Conservation (phyloP, 371 early-diverging fungal species). For the Circinella umbellata region DNA sequence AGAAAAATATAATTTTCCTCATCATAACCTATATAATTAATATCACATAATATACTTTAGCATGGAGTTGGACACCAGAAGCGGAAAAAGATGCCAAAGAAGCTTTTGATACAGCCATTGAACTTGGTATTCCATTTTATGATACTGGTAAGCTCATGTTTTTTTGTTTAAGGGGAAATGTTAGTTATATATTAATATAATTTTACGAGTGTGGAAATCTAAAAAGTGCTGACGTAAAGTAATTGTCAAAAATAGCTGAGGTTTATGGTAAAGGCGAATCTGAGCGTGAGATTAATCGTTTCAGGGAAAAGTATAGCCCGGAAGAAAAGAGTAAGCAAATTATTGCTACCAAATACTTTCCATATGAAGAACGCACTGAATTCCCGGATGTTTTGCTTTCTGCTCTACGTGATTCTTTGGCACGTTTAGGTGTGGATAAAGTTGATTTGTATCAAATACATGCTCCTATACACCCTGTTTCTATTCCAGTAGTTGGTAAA, state of each 20-base stretch:
- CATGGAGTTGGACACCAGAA: conserved; percentile 45
- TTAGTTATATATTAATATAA: too few species aligned
- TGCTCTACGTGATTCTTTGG: conserved; percentile 57
- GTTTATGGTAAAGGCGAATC: conserved; percentile 62
- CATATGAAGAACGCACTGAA: conserved; percentile 36
- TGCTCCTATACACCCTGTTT: conserved; percentile 63
- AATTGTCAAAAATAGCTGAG: conserved; percentile 41
- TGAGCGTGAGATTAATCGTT: conserved; percentile 48
- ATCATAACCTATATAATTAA: not conserved
- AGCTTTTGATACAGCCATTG: conserved; percentile 39
- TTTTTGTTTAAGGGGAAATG: conserved; percentile 4
- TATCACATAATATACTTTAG: conserved; percentile 6
- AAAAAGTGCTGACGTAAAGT: not conserved
- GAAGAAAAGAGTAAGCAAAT: conserved; percentile 33
- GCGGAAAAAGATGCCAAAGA: conserved; percentile 43
- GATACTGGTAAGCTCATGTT: conserved; percentile 37
- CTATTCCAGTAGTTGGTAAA: conserved; percentile 51
- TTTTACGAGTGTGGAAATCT: not conserved
- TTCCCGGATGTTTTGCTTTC: conserved; percentile 51
- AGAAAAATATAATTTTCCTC: not conserved
- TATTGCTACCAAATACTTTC: conserved; percentile 61
- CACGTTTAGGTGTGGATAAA: conserved; percentile 57
- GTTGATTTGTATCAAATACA: conserved; percentile 67
- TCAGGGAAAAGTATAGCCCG: conserved; percentile 30
- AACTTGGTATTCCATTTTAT: conserved; percentile 41